These are phyloP conservation scores for Nemophila menziesii DNA, from an alignment of 257 asterid species.

Conservation along the genomic window DNA sequence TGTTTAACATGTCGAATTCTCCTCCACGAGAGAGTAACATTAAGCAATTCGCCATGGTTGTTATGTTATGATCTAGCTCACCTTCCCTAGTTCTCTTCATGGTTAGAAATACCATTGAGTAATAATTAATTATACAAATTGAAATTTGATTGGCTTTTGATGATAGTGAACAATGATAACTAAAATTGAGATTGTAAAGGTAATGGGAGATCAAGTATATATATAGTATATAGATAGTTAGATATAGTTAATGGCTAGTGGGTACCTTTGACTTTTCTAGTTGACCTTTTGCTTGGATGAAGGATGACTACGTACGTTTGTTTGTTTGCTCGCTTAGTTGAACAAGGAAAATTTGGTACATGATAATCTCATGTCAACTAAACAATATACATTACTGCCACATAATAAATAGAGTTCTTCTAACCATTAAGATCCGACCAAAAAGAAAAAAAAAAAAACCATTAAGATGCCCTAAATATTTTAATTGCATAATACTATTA, in stretches of 20 bases:
- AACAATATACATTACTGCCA: no score
- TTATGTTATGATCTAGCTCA: slow-evolving; percentile 6
- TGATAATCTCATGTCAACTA: no score
- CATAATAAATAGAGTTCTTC: no score
- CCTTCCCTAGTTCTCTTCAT: slow-evolving; percentile 25
- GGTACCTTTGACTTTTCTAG: slow-evolving; percentile 2
- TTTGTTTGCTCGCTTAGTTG: no score
- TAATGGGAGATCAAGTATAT: neutral
- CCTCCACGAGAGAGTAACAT: slow-evolving; percentile 22
- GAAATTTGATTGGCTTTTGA: neutral
- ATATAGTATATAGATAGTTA: neutral
- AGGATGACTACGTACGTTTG: neutral
- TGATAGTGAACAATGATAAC: neutral
- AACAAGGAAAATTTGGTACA: neutral
- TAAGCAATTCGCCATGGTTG: slow-evolving; percentile 29
- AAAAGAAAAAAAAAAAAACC: no score
- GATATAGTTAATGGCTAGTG: neutral
- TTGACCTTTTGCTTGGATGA: neutral
- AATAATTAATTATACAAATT: neutral
- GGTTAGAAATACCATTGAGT: neutral
- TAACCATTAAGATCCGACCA: no score
- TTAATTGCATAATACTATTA: no score
- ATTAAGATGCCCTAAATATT: no score
- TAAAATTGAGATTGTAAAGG: slow-evolving; percentile 1
- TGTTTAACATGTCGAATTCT: neutral